Evolutionary conservation across 805 yeast species (phyloP).

Genomic region (Phaffomyces antillensis): DNA sequence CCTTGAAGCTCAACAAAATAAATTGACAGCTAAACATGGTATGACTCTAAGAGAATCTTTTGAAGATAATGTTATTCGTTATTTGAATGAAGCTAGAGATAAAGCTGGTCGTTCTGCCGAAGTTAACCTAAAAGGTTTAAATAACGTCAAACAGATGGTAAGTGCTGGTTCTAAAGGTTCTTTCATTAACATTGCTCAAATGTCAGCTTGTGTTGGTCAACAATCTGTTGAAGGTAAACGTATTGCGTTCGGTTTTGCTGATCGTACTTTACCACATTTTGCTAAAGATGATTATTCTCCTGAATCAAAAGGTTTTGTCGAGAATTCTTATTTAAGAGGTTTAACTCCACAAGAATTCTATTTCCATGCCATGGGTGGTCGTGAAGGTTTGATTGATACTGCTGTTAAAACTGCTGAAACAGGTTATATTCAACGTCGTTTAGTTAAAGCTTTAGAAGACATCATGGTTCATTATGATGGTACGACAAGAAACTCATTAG

Average conservation of each 20-base stretch:
- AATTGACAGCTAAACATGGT: constrained; percentile 94
- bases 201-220: constrained; percentile 99
- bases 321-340: constrained; percentile 94
- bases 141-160: constrained; percentile 98
- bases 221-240: constrained; percentile 99
- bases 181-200: constrained; percentile 95
- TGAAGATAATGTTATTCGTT: constrained; percentile 94
- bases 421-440: constrained; percentile 96
- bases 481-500: constrained; percentile 94
- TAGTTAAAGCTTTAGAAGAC: constrained; percentile 94
- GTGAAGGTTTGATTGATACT: constrained; percentile 99
- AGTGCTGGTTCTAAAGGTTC: constrained; percentile 99
- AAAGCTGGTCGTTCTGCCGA: constrained; percentile 99
- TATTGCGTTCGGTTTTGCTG: constrained; percentile 95
- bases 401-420: constrained; percentile 99
- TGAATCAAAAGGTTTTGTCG: constrained; percentile 96
- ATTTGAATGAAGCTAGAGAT: constrained; percentile 96
- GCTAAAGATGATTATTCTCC: constrained; percentile 98
- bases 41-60: constrained; percentile 98
- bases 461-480: constrained; percentile 98
- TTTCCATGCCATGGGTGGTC: constrained; percentile 99
- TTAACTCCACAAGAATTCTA: constrained; percentile 97
- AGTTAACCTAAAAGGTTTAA: constrained; percentile 85
- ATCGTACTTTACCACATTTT: constrained; percentile 95
- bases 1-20: constrained; percentile 83